Percentiles rank a stretch among this genome's conserved stretches.
These are phyloP conservation scores for Myriosclerotinia curreyana DNA, from an alignment of 2,329 filamentous ascomycete genomes.

Conservation along the genomic window DNA sequence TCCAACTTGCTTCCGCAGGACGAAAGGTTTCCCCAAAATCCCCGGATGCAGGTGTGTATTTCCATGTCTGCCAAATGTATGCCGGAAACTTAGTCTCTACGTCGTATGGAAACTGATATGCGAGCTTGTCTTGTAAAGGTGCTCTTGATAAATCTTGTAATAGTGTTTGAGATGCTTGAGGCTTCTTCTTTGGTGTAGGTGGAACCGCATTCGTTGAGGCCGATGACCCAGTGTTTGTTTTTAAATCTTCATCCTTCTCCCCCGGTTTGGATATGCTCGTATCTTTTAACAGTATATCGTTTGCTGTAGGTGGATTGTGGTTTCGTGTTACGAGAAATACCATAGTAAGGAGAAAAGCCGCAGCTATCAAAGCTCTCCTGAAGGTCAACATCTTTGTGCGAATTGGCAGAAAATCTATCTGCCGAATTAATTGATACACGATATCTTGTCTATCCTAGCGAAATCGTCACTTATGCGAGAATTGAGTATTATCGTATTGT, in stretches of 20 bases:
- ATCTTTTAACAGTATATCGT: conserved; percentile 20
- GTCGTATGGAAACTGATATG: conserved; percentile 93
- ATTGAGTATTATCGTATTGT: neutral
- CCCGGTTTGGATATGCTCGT: neutral
- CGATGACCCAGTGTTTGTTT: conserved; percentile 17
- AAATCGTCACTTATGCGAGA: conserved; percentile 1
- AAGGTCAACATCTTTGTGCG: conserved; percentile 68
- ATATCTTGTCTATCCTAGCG: neutral
- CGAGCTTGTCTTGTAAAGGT: conserved; percentile 75
- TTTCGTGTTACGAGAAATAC: conserved; percentile 67
- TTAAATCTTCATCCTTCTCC: conserved; percentile 12
- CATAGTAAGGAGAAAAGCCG: conserved; percentile 64
- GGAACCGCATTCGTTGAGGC: conserved; percentile 24
- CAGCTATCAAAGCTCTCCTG: conserved; percentile 69
- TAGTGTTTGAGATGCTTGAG: conserved; percentile 29
- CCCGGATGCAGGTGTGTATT: conserved; percentile 72
- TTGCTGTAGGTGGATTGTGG: conserved; percentile 41
- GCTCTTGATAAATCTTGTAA: conserved; percentile 62
- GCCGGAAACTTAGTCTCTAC: conserved; percentile 85
- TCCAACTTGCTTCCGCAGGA: conserved; percentile 85
- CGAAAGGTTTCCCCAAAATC: conserved; percentile 74
- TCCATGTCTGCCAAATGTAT: conserved; percentile 99
- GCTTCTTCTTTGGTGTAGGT: conserved; percentile 26
- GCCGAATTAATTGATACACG: conserved; percentile 4
- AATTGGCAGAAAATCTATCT: conserved; percentile 25